Conservation (phyloP, 75 land plant genomes). For the Larix kaempferi region DNA sequence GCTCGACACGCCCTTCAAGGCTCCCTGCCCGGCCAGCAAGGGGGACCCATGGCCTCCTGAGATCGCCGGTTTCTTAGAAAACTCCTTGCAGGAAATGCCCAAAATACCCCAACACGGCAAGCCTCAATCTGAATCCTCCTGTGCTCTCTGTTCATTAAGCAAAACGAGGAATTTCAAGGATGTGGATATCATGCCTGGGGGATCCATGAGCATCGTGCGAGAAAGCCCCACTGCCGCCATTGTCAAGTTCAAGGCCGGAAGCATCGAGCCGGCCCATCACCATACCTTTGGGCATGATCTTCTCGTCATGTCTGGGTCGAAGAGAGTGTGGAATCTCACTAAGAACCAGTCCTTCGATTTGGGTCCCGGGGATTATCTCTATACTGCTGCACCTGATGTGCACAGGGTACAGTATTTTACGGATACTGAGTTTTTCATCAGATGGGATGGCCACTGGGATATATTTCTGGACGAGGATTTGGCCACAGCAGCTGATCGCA, state of each 20-base stretch:
- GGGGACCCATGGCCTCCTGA: conserved; percentile 63
- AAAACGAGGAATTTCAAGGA: conserved; percentile 49
- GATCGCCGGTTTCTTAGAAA: conserved; percentile 51
- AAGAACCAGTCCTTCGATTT: conserved; percentile 58
- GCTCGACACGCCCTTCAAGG: conserved; percentile 80
- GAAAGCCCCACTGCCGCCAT: conserved; percentile 85
- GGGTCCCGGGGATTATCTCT: conserved; percentile 78
- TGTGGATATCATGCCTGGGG: conserved; percentile 84
- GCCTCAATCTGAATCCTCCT: conserved; percentile 12
- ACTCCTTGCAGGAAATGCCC: conserved; percentile 60
- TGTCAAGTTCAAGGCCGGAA: conserved; percentile 84
- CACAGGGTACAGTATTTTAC: conserved; percentile 82
- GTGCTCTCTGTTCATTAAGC: conserved; percentile 63
- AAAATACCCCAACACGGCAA: conserved; percentile 23
- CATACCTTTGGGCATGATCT: conserved; percentile 92
- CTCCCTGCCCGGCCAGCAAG: conserved; percentile 82
- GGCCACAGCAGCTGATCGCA: conserved; percentile 43
- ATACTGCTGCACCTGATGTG: conserved; percentile 85
- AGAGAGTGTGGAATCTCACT: conserved; percentile 84
- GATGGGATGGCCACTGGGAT: conserved; percentile 95
- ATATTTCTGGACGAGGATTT: conserved; percentile 83
- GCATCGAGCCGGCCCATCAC: conserved; percentile 94
- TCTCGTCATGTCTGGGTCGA: conserved; percentile 64
- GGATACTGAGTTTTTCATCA: conserved; percentile 90
- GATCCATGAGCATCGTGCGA: conserved; percentile 74